phyloP scores from a whole-genome alignment of 2,329 filamentous ascomycete genomes.

The Ceratocystis ficicola region DNA sequence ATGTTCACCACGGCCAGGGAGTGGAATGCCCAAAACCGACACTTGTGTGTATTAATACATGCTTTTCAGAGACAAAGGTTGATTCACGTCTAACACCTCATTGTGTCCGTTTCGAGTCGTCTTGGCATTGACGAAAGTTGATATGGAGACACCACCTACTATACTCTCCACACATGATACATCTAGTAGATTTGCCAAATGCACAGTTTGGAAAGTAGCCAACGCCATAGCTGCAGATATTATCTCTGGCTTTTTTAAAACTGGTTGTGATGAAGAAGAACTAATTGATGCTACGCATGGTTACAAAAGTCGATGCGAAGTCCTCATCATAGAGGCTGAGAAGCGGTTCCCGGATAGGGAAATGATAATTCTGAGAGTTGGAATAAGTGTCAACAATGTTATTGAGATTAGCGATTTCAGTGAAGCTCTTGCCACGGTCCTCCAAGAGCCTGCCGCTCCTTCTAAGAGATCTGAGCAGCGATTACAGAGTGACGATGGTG shows the following conservation, averaged over 20 bases:
- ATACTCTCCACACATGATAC: too few relatives aligned
- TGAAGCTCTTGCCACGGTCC: neutral
- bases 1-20: too few relatives aligned
- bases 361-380: slow-evolving; percentile 25
- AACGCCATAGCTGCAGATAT: slow-evolving; percentile 27
- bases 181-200: slow-evolving; percentile 21
- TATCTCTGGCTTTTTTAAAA: slow-evolving; percentile 27
- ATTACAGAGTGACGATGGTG: slow-evolving; percentile 23
- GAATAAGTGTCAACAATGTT: slow-evolving; percentile 25
- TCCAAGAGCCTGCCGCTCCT: neutral
- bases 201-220: slow-evolving; percentile 28
- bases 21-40: too few relatives aligned
- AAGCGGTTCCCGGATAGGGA: slow-evolving; percentile 24
- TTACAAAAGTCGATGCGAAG: slow-evolving; percentile 28
- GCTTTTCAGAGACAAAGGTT: neutral
- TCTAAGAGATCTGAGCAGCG: neutral
- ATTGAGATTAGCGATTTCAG: slow-evolving; percentile 23
- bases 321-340: slow-evolving; percentile 27
- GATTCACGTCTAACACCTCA: neutral
- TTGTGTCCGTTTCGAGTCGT: neutral
- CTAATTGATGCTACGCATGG: slow-evolving; percentile 28
- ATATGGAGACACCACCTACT: slow-evolving; percentile 21
- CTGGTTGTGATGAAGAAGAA: slow-evolving; percentile 25
- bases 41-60: neutral
- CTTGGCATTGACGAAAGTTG: neutral